A percentile compares a stretch with the other conserved stretches of the same genome.
phyloP scores from a whole-genome alignment of 2,329 filamentous ascomycete genomes.

The Alternaria postmessia region DNA sequence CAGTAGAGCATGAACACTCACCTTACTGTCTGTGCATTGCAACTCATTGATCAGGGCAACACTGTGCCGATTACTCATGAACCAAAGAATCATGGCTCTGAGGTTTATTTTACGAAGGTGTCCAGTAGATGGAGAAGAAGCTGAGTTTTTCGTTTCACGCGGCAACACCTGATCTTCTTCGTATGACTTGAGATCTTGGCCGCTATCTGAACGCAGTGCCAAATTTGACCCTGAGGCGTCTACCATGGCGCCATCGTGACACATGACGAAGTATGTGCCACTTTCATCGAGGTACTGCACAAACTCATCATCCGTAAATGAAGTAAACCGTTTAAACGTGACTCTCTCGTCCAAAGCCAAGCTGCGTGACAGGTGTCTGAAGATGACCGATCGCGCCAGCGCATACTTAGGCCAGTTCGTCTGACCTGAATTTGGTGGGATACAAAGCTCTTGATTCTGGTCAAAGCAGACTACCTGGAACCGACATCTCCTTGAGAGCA shows the following conservation, averaged over 20 bases:
- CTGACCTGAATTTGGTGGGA: not conserved
- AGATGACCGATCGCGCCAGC: not conserved
- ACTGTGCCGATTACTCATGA: not conserved
- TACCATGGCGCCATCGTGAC: not conserved
- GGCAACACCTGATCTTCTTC: not conserved
- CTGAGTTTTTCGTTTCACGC: slow-evolving; percentile 1
- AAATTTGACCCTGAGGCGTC: not conserved
- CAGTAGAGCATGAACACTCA: not conserved
- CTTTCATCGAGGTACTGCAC: not conserved
- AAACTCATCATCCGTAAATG: not conserved
- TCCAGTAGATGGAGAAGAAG: not conserved
- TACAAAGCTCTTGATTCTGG: not conserved
- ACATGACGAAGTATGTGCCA: not conserved
- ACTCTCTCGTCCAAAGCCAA: not conserved
- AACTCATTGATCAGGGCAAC: slow-evolving; percentile 3
- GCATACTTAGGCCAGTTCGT: not conserved
- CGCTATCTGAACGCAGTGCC: not conserved
- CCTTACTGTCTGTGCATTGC: slow-evolving; percentile 3
- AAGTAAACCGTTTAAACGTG: not conserved
- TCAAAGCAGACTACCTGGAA: not conserved
- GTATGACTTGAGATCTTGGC: not conserved
- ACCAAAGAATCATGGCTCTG: slow-evolving; percentile 5
- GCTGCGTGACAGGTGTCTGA: not conserved
- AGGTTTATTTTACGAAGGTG: slow-evolving; percentile 4
- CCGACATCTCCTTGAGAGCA: not conserved